Percentiles rank a stretch among this genome's conserved stretches.
phyloP scores from a whole-genome alignment of 768 basidiomycete genomes.

The Macrolepiota albuminosa region DNA sequence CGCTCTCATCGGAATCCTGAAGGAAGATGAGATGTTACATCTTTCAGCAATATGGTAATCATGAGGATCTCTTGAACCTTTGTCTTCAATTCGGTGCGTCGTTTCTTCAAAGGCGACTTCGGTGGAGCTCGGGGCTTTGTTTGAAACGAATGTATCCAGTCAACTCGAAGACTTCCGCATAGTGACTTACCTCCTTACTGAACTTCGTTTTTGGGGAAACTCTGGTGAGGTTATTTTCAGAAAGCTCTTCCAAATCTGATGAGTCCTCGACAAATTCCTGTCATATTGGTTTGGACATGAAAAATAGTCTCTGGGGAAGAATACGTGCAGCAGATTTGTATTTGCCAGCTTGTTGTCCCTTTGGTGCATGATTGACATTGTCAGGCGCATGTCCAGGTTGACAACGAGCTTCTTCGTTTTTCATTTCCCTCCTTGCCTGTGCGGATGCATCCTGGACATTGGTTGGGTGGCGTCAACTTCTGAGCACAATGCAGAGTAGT shows the following conservation, averaged over 20 bases:
- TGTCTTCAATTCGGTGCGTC: not conserved
- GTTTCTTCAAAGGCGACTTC: constrained; percentile 1
- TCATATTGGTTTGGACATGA: constrained; percentile 12
- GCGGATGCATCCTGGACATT: constrained; percentile 12
- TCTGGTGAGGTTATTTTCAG: not conserved
- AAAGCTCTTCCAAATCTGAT: constrained; percentile 31
- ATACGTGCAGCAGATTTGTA: constrained; percentile 35
- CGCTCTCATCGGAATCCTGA: constrained; percentile 33
- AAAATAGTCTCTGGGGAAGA: not conserved
- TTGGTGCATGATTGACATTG: not conserved
- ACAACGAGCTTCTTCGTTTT: not conserved
- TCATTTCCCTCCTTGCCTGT: constrained; percentile 7
- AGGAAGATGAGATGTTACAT: not conserved
- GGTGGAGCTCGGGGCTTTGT: not conserved
- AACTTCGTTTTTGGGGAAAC: constrained; percentile 1
- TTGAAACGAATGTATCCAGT: not conserved
- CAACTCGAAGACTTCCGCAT: not conserved
- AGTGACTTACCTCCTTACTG: constrained; percentile 1
- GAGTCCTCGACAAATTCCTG: constrained; percentile 31
- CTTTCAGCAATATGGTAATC: not conserved
- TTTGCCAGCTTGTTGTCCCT: not conserved
- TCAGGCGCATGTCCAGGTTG: not conserved
- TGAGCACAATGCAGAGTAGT: not conserved
- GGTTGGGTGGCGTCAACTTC: not conserved
- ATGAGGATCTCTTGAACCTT: not conserved